Base-by-base conservation (phyloP, 2,329 filamentous ascomycete genomes). In the Thyridium curvatum region DNA sequence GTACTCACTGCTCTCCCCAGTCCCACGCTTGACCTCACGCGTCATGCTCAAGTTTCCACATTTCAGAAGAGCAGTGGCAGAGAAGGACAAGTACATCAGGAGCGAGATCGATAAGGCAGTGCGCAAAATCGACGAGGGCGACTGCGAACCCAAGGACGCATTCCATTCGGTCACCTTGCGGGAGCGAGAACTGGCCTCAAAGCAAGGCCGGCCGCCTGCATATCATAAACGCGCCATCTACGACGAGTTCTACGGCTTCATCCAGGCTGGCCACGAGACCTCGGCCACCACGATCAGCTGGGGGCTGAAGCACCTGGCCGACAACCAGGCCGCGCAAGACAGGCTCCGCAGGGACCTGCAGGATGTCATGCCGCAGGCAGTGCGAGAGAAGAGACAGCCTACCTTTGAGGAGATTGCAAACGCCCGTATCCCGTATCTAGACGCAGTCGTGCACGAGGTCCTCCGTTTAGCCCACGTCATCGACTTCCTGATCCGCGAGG, bases 361-460 rank as follows among this genome's bases (percentile, higher is more conserved):
- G 4, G 35, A 40, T 1, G 52, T 50, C 0, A 26, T 62, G 3
- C 45, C 44, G 4, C 34, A 45, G 0, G 52, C 54, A 1, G 12
- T 37, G 1, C 30, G 34, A 0, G 50, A 50, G 3, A 34, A 38
- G 4, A 54, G 61, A 4, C 42, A 39, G 16, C 62, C 61, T 4
- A 53, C 49, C 0, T 47, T 52, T 18, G 31, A 45, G 2, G 62
- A 65, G 43, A 53, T 65, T 12, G 45, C 46, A 0, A 34, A 34
- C 3, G 38, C 46, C 1, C 46, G 51, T 4, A 41, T 62, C 2
- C 57, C 58, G 1, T 65, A 61, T 42, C 48, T 66, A 10, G 62
- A 66, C 15, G 61, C 61, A 8, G 51, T 58, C 7, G 46, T 65
- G 26, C 58, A 63, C 41, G 62, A 68, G 42, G 50, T 54, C 0